A percentile compares a stretch with the other conserved stretches of the same genome.
These are phyloP conservation scores for Geranomyces variabilis DNA, from an alignment of 192 early-diverging fungal species.

Conservation along the genomic window DNA sequence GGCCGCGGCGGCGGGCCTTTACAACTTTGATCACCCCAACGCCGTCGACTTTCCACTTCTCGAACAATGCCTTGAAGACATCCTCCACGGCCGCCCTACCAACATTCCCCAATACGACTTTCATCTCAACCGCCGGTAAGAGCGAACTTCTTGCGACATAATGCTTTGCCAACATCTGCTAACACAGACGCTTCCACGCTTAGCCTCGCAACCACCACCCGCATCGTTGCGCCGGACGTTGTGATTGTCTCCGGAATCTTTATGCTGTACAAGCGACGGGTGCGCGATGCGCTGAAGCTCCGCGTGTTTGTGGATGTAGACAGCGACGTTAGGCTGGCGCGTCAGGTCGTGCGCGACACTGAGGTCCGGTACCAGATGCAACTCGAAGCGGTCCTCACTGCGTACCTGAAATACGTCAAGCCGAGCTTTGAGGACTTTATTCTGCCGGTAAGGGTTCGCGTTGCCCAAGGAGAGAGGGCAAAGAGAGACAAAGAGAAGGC, in stretches of 20 bases:
- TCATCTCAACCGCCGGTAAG: conserved; percentile 46
- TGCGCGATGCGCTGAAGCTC: conserved; percentile 74
- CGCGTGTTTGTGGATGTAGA: conserved; percentile 84
- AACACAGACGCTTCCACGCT: neutral
- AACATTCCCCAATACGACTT: conserved; percentile 71
- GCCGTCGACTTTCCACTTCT: conserved; percentile 79
- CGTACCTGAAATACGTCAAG: conserved; percentile 79
- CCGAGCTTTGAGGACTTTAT: conserved; percentile 90
- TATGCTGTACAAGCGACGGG: conserved; percentile 68
- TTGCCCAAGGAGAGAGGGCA: neutral
- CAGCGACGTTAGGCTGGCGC: conserved; percentile 71
- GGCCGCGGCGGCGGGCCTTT: conserved; percentile 27
- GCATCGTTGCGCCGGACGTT: conserved; percentile 57
- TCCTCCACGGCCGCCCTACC: conserved; percentile 53
- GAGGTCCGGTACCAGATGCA: conserved; percentile 36
- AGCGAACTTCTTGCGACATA: neutral
- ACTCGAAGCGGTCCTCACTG: conserved; percentile 63
- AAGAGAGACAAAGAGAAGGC: no score
- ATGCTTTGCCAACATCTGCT: no score
- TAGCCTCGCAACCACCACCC: conserved; percentile 7
- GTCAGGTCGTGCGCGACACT: conserved; percentile 48
- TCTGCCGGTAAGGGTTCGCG: conserved; percentile 56
- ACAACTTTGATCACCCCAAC: conserved; percentile 61
- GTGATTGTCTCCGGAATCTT: conserved; percentile 80
- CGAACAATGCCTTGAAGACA: conserved; percentile 51